Conservation (phyloP, 208 protist genomes). For the Trypanosoma cruzi region DNA sequence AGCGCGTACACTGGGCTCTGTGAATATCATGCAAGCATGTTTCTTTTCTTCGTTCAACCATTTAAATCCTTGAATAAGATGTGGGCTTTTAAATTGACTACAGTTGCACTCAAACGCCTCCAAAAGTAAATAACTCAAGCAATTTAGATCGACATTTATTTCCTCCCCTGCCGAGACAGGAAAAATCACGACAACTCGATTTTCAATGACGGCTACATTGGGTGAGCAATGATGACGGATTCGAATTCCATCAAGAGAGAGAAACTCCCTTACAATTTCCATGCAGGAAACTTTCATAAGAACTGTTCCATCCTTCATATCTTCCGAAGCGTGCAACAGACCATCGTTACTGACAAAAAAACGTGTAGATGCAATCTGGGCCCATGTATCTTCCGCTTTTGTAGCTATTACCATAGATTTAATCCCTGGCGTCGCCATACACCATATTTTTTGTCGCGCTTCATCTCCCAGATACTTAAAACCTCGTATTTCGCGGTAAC, state of each 20-base stretch:
- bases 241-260: slow-evolving; percentile 57
- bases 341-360: slow-evolving; percentile 54
- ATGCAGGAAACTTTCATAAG: slow-evolving; percentile 42
- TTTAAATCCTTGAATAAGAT: slow-evolving; percentile 62
- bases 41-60: slow-evolving; percentile 34
- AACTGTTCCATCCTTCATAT: slow-evolving; percentile 51
- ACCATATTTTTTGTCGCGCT: slow-evolving; percentile 71
- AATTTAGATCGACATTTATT: slow-evolving; percentile 76
- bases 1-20: slow-evolving; percentile 43
- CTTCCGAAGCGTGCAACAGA: slow-evolving; percentile 42
- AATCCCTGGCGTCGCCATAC: slow-evolving; percentile 73
- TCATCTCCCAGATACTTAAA: slow-evolving; percentile 63
- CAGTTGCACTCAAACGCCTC: slow-evolving; percentile 60
- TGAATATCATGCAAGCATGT: slow-evolving; percentile 44
- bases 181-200: slow-evolving; percentile 53
- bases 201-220: slow-evolving; percentile 60
- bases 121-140: slow-evolving; percentile 55
- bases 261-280: slow-evolving; percentile 22
- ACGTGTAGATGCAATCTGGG: slow-evolving; percentile 42
- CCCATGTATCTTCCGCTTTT: slow-evolving; percentile 44
- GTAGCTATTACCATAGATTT: slow-evolving; percentile 33
- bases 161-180: slow-evolving; percentile 56
- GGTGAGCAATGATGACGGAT: slow-evolving; percentile 75
- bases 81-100: slow-evolving; percentile 16
- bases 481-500: slow-evolving; percentile 72